Conservation (phyloP, 139 green algal genomes). For the Axilococcus clingmanii region DNA sequence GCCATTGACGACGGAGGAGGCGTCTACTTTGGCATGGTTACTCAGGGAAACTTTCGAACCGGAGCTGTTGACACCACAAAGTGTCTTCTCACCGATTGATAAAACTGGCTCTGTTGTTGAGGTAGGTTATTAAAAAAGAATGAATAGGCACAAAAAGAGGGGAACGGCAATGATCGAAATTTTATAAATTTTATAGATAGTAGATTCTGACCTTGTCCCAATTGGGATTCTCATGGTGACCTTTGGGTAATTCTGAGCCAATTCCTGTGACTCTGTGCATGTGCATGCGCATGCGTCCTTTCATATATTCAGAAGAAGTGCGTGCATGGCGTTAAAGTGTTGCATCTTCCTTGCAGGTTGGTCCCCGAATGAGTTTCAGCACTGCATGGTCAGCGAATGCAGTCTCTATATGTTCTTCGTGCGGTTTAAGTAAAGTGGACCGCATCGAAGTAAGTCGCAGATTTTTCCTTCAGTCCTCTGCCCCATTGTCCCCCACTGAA, state of each 20-base stretch:
- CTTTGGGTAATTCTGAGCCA: background rate
- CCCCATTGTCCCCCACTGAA: slow-evolving; percentile 20
- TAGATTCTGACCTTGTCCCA: too few species aligned
- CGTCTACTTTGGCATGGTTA: slow-evolving; percentile 72
- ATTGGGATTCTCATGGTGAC: too few species aligned
- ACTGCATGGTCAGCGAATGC: slow-evolving; percentile 96
- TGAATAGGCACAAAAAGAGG: too few species aligned
- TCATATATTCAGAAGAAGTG: background rate
- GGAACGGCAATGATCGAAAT: too few species aligned
- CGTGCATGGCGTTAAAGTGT: background rate
- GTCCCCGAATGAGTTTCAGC: slow-evolving; percentile 86
- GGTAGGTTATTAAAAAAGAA: too few species aligned
- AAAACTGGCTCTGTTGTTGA: slow-evolving; percentile 32
- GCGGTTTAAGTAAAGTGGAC: slow-evolving; percentile 70
- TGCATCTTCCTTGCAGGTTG: slow-evolving; percentile 53
- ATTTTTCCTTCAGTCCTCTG: slow-evolving; percentile 49
- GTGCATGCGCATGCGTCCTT: background rate
- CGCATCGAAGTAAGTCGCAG: slow-evolving; percentile 73
- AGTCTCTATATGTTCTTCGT: slow-evolving; percentile 87
- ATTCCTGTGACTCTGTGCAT: background rate
- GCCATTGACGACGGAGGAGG: slow-evolving; percentile 52
- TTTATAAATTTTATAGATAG: too few species aligned
- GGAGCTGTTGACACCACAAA: slow-evolving; percentile 58
- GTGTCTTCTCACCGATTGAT: slow-evolving; percentile 21
- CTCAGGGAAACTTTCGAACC: slow-evolving; percentile 95